phyloP scores from a whole-genome alignment of 192 early-diverging fungal species.

The Backusella australiensis region DNA sequence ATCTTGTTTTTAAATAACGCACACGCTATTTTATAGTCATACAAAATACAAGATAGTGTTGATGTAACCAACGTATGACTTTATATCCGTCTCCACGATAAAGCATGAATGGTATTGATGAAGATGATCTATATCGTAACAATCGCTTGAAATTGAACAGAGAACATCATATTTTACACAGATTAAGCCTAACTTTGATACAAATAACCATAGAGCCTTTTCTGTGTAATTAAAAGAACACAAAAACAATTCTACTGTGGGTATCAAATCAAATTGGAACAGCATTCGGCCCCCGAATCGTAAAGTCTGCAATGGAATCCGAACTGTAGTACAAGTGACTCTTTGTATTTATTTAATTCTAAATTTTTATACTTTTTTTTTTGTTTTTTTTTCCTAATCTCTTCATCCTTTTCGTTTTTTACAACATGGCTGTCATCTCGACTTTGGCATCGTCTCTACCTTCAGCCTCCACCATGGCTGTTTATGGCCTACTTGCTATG shows the following conservation, averaged over 20 bases:
- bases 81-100: not conserved
- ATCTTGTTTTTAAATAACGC: not conserved
- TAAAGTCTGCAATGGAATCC: slow-evolving; percentile 8
- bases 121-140: too few relatives aligned
- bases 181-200: not conserved
- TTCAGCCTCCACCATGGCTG: slow-evolving; percentile 5
- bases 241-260: not conserved
- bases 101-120: too few relatives aligned
- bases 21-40: not conserved
- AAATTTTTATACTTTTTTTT: not conserved
- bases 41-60: not conserved
- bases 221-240: not conserved
- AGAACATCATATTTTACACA: not conserved
- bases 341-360: not conserved
- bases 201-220: not conserved
- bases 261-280: not conserved
- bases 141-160: too few relatives aligned
- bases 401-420: not conserved
- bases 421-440: slow-evolving; percentile 17
- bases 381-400: not conserved
- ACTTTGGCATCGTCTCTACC: slow-evolving; percentile 1
- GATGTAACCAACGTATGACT: not conserved
- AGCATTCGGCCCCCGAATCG: not conserved
- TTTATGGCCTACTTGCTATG: slow-evolving; percentile 17
- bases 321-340: not conserved